Percentiles rank a stretch among this genome's conserved stretches.
Evolutionary conservation across 257 asterid species (phyloP).

Genomic region (Cynanchum wilfordii): DNA sequence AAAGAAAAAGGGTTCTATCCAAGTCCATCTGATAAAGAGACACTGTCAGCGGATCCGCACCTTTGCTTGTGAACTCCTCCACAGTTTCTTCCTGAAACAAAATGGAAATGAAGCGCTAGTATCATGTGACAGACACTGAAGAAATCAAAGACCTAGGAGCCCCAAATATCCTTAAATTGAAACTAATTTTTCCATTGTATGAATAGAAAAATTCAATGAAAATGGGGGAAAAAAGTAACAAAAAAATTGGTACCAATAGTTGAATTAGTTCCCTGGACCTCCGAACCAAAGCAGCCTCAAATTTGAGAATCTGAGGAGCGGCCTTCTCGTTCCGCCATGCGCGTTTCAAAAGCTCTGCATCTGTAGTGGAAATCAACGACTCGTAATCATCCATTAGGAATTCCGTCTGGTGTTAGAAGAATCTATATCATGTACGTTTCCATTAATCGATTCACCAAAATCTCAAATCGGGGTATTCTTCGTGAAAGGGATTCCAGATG

Average conservation of each 20-base stretch:
- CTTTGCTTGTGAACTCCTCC: slow-evolving; percentile 48
- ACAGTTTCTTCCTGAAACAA: slow-evolving; percentile 64
- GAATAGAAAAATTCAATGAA: too few species aligned
- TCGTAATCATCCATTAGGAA: slow-evolving; percentile 50
- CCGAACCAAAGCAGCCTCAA: slow-evolving; percentile 50
- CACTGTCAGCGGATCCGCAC: slow-evolving; percentile 67
- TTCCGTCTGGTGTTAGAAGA: neutral
- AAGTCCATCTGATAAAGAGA: slow-evolving; percentile 95
- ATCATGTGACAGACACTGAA: neutral
- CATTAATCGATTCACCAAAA: too few species aligned
- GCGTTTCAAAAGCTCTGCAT: slow-evolving; percentile 68
- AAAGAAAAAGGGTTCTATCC: slow-evolving; percentile 70
- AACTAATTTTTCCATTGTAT: too few species aligned
- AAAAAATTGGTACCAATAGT: slow-evolving; percentile 39
- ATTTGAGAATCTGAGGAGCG: slow-evolving; percentile 81
- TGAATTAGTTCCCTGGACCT: slow-evolving; percentile 71
- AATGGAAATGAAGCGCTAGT: neutral
- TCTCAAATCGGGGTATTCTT: too few species aligned
- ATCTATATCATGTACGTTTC: too few species aligned
- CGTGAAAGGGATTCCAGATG: too few species aligned
- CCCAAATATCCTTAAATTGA: neutral
- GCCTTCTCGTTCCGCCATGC: slow-evolving; percentile 96
- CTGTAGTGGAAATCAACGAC: slow-evolving; percentile 62
- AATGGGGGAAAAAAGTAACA: too few species aligned
- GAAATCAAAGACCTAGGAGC: neutral